Evolutionary conservation across 2,329 filamentous ascomycete species (phyloP).

Genomic region (Cladosporium oxysporum): DNA sequence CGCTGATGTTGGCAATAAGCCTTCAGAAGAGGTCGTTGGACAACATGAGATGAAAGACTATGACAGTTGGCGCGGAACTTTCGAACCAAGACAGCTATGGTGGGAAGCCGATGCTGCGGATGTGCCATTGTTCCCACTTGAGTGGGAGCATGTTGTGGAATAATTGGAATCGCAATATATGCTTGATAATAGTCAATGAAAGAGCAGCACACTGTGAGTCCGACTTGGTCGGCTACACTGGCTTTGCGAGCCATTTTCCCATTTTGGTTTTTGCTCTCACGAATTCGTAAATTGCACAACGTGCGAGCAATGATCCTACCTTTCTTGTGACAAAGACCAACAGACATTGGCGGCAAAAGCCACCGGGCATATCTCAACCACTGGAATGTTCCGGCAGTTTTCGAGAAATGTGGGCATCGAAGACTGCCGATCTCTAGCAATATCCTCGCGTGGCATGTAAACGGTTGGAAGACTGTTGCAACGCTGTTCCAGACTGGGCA

Average conservation of each 20-base stretch:
- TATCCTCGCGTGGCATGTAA: neutral
- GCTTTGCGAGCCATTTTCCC: neutral
- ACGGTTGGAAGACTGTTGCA: neutral
- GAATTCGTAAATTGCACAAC: neutral
- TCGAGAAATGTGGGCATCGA: neutral
- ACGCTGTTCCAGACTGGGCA: neutral
- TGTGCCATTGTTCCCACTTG: slow-evolving; percentile 3
- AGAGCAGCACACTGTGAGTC: too few species aligned
- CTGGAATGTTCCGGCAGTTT: neutral
- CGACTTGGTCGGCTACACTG: neutral
- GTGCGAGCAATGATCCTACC: neutral
- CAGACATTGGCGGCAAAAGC: neutral
- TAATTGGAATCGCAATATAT: neutral
- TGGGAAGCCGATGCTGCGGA: neutral
- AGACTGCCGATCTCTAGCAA: neutral
- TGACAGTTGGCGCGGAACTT: slow-evolving; percentile 26
- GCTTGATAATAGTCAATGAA: neutral
- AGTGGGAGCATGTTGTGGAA: neutral
- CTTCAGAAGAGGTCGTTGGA: slow-evolving; percentile 16
- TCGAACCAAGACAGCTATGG: neutral
- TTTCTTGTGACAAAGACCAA: neutral
- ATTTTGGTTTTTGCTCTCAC: neutral
- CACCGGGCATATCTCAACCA: neutral
- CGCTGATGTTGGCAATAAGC: slow-evolving; percentile 13
- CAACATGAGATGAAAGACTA: slow-evolving; percentile 23